Conservation (phyloP, 176 grass and related monocot genomes). For the Panicum miliaceum region DNA sequence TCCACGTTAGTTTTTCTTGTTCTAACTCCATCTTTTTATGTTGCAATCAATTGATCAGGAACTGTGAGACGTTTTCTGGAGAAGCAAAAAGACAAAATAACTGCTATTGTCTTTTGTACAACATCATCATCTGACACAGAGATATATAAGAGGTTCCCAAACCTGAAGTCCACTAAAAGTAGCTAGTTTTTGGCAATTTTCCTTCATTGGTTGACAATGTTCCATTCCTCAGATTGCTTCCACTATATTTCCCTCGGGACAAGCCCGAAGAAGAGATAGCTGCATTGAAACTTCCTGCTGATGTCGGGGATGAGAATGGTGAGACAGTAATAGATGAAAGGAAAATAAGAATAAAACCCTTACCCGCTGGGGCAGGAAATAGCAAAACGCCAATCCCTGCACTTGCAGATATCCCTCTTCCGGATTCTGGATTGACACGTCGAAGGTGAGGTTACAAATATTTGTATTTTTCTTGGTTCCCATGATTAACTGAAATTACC, state of each 20-base stretch:
- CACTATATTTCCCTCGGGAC: constrained; percentile 94
- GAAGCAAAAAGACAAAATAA: constrained; percentile 94
- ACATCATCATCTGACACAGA: constrained; percentile 82
- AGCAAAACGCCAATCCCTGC: constrained; percentile 39
- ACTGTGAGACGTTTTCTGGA: constrained; percentile 91
- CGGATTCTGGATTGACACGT: constrained; percentile 68
- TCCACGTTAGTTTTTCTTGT: constrained; percentile 10
- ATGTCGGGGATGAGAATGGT: constrained; percentile 99
- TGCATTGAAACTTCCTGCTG: constrained; percentile 81
- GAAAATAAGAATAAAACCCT: constrained; percentile 96
- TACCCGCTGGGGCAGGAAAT: constrained; percentile 60
- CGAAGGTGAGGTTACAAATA: constrained; percentile 55
- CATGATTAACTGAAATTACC: constrained; percentile 18
- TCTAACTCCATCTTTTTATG: constrained; percentile 32
- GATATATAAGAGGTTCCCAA: constrained; percentile 86
- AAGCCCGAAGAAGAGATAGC: constrained; percentile 95
- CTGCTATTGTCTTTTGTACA: constrained; percentile 89
- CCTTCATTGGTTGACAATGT: constrained; percentile 23
- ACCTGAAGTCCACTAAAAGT: not conserved
- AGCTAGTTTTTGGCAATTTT: constrained; percentile 25
- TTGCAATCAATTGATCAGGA: constrained; percentile 65
- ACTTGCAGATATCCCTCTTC: constrained; percentile 60
- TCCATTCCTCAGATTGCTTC: constrained; percentile 75
- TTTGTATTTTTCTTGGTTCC: not conserved
- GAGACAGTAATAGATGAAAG: constrained; percentile 96